Evolutionary conservation across 2,329 filamentous ascomycete genomes (phyloP), one percentile per base, ranked within the genome.

Genomic region (Aspergillus sp.): DNA sequence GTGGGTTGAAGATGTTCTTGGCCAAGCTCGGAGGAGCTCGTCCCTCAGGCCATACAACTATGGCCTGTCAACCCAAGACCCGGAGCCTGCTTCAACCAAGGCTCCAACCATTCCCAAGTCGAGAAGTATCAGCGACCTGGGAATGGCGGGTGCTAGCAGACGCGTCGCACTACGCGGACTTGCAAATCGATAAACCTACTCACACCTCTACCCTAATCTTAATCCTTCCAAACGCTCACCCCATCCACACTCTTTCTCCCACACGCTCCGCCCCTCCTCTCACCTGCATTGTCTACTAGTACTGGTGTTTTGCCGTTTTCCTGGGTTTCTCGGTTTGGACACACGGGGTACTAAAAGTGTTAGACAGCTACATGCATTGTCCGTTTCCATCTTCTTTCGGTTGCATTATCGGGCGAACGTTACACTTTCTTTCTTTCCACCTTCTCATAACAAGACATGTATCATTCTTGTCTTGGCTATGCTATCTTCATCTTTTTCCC

Each of bases 1-100:
- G 1, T 81, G 79, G 79, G 79, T 81, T 9, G 77, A 80, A 65
- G 76, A 77, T 56, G 76, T 81, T 19, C 72, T 81, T 25, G 76
- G 77, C 38, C 77, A 80, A 67, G 78, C 79, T 6, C 71, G 79
- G 45, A 70, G 72, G 39, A 75, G 75, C 15, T 73, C 74, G 5
- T 74, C 76, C 5, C 59, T 72, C 8, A 70, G 75, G 15, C 70
- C 71, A 0, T 65, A 72, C 15, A 69, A 71, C 30, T 64, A 69
- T 19, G 65, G 60, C 13, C 36, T 64, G 43, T 57, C 62, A 3
- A 57, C 64, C 9, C 65, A 61, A 4, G 64, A 65, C 8, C 60
- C 63, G 13, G 66, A 70, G 49, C 41, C 60, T 25, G 43, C 59
- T 47, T 60, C 65, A 15, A 63, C 39, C 23, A 57, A 50, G 51